Conservation (phyloP, 1,139 yeast species). For the Yueomyces sp. region DNA sequence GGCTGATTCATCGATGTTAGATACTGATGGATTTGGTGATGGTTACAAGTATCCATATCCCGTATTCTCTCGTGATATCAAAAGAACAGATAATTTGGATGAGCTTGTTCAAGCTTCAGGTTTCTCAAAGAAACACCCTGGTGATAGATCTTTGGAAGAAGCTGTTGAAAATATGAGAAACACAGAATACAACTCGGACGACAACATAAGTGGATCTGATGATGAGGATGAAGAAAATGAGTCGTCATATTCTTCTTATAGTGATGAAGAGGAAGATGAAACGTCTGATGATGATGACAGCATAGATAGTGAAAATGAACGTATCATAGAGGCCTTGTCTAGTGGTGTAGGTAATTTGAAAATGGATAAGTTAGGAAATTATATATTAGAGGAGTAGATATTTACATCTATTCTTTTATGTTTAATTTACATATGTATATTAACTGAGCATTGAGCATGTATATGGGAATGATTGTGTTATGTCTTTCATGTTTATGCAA, state of each 20-base stretch:
- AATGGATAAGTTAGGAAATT: constrained; percentile 74
- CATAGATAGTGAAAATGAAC: constrained; percentile 52
- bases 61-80: constrained; percentile 60
- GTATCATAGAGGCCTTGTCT: constrained; percentile 56
- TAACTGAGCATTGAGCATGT: too few relatives aligned
- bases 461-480: too few relatives aligned
- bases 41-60: constrained; percentile 76
- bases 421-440: too few relatives aligned
- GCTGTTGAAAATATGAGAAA: constrained; percentile 59
- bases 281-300: constrained; percentile 27
- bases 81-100: constrained; percentile 59
- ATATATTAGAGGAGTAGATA: constrained; percentile 40
- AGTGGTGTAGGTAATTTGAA: constrained; percentile 48
- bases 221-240: constrained; percentile 19
- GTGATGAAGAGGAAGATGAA: constrained; percentile 25
- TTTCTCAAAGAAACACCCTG: constrained; percentile 56
- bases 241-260: constrained; percentile 23
- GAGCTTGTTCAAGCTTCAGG: constrained; percentile 87
- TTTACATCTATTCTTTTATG: too few relatives aligned
- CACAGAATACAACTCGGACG: constrained; percentile 17
- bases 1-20: constrained; percentile 53
- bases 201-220: constrained; percentile 13
- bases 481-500: neutral
- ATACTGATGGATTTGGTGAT: constrained; percentile 67
- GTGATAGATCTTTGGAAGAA: constrained; percentile 56